Conservation (phyloP, 768 basidiomycete genomes). For the Rhodosporidiobolus sp. region DNA sequence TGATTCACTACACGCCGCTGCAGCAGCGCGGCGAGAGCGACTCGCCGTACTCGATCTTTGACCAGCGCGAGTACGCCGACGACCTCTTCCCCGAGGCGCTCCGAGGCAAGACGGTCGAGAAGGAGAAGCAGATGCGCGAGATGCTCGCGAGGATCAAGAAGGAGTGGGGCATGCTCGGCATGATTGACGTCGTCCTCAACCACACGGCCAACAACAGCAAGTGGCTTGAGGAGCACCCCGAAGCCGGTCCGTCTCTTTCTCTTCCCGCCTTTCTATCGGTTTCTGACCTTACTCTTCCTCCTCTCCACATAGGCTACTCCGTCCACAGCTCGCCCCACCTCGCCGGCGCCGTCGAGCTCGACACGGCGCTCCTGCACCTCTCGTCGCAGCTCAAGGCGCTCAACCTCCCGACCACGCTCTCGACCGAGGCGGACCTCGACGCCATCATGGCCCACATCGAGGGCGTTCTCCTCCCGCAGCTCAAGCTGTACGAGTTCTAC, state of each 20-base stretch:
- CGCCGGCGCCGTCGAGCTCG: slow-evolving; percentile 85
- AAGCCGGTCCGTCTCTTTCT: slow-evolving; percentile 67
- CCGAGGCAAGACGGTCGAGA: slow-evolving; percentile 40
- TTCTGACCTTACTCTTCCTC: background rate
- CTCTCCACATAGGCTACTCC: slow-evolving; percentile 65
- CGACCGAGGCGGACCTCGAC: slow-evolving; percentile 66
- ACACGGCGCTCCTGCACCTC: slow-evolving; percentile 77
- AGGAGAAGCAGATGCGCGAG: slow-evolving; percentile 46
- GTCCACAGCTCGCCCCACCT: slow-evolving; percentile 87
- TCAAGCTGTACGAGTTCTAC: slow-evolving; percentile 91
- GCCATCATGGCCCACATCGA: slow-evolving; percentile 64
- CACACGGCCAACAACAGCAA: slow-evolving; percentile 92
- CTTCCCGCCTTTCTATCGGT: background rate
- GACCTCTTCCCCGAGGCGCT: slow-evolving; percentile 57
- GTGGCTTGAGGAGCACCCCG: slow-evolving; percentile 90
- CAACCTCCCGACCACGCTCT: slow-evolving; percentile 69
- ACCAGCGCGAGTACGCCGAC: slow-evolving; percentile 80
- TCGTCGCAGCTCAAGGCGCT: slow-evolving; percentile 63
- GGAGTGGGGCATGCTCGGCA: slow-evolving; percentile 78
- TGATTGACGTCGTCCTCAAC: slow-evolving; percentile 96
- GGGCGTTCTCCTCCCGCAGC: slow-evolving; percentile 57
- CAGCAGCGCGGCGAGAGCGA: slow-evolving; percentile 85
- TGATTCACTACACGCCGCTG: slow-evolving; percentile 94
- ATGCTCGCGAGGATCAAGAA: slow-evolving; percentile 68
- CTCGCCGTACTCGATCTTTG: slow-evolving; percentile 88